phyloP scores from a whole-genome alignment of 176 grass and related monocot species.

The Ensete glaucum region DNA sequence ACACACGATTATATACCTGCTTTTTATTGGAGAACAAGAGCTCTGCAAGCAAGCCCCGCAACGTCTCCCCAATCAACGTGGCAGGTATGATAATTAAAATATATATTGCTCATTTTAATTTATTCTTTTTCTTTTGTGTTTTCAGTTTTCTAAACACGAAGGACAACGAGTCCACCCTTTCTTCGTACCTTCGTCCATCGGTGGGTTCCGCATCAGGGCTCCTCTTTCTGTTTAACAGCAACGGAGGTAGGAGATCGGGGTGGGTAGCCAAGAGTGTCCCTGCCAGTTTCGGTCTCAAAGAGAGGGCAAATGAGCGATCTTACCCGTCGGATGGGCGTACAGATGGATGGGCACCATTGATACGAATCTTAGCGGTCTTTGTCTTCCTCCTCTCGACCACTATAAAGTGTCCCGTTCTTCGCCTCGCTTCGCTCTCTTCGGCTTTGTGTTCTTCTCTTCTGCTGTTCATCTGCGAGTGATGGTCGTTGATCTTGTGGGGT shows the following conservation, averaged over 20 bases:
- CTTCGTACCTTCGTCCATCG: neutral
- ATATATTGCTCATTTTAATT: neutral
- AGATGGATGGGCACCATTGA: neutral
- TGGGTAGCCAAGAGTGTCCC: too few species aligned
- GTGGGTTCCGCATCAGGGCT: neutral
- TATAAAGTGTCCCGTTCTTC: neutral
- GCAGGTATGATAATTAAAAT: neutral
- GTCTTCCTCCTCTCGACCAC: neutral
- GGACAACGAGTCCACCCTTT: neutral
- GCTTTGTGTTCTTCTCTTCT: neutral
- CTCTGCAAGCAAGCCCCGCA: neutral
- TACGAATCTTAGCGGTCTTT: neutral
- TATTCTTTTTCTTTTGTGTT: neutral
- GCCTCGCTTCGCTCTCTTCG: neutral
- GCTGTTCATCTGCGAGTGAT: neutral
- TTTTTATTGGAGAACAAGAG: neutral
- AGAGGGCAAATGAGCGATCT: neutral
- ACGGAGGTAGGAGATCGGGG: too few species aligned
- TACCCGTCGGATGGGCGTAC: neutral
- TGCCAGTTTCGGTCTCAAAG: too few species aligned
- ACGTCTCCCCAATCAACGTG: neutral
- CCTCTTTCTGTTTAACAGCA: too few species aligned
- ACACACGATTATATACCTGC: neutral
- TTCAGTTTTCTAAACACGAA: neutral
- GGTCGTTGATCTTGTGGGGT: conserved; percentile 45